Base-by-base conservation (phyloP, 2,329 filamentous ascomycete species). In the Arthrobotrys iridis region DNA sequence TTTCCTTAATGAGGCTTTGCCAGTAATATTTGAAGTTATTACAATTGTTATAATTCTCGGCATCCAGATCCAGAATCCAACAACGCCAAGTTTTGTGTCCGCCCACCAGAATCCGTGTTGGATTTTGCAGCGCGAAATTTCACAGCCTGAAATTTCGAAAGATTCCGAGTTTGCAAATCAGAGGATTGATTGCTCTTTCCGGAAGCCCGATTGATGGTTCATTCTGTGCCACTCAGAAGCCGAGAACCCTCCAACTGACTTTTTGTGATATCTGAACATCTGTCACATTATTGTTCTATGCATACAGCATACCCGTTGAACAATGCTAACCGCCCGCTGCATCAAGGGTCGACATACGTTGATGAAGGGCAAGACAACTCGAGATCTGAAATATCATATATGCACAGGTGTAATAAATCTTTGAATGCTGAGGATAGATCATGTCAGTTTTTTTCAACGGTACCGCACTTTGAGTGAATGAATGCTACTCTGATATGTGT, bases 301-400 rank as follows among this genome's bases (percentile, higher is more conserved):
- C 30, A 11, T 8, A 15, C 30, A 55, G 30, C 30, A 55, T 55
- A 37, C 28, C 50, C 50, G 50, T 55, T 37, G 50, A 55, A 55
- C 50, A 55, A 55, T 55, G 18, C 18, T 55, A 55, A 55, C 50
- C 50, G 50, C 50, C 30, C 30, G 50, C 50, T 37, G 50, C 50
- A 55, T 24, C 50, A 55, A 55, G 50, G 50, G 50, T 55, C 50
- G 18, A 55, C 50, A 13, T 55, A 18, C 50, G 22, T 55, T 55
- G 30, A 55, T 30, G 50, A 55, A 55, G 50, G 37, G 30, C 50
- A 24, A 37, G 50, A 55, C 37, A 55, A 55, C 50, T 55, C 37
- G 35, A 55, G 50, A 55, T 55, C 50, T 55, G 22, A 30, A 37
- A 35, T 55, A 18, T 37, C 30, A 18, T 35, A 18, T 35, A 55